These are phyloP conservation scores for Carallia brachiata DNA, from an alignment of 345 rosid species.

Conservation along the genomic window DNA sequence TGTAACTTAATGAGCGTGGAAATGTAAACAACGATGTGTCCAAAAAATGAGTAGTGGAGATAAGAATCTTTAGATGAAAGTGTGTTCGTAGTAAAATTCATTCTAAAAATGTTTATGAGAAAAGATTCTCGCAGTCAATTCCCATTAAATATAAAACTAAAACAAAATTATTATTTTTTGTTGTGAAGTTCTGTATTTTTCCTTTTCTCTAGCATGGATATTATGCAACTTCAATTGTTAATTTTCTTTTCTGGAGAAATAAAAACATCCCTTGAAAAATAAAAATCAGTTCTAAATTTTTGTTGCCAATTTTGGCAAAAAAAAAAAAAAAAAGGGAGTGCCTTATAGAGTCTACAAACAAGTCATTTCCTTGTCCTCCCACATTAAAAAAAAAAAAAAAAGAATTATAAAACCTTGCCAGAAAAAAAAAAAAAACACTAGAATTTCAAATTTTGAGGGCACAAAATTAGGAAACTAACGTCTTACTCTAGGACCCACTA, in stretches of 20 bases:
- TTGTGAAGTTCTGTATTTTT: not conserved
- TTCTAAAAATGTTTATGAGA: too few relatives aligned
- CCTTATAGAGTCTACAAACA: conserved; percentile 4
- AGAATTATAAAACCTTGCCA: too few relatives aligned
- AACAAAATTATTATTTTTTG: too few relatives aligned
- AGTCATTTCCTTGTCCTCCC: not conserved
- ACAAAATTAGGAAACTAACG: conserved; percentile 4
- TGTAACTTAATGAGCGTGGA: too few relatives aligned
- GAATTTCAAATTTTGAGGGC: not conserved
- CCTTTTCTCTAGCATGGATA: not conserved
- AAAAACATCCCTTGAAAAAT: not conserved
- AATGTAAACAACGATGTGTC: too few relatives aligned
- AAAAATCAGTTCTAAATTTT: not conserved
- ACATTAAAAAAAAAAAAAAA: not conserved
- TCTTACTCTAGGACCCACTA: conserved; percentile 17
- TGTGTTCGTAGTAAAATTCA: too few relatives aligned
- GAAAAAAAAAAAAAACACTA: too few relatives aligned
- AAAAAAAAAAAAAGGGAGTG: conserved; percentile 2
- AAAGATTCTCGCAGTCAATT: too few relatives aligned
- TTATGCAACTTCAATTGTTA: too few relatives aligned
- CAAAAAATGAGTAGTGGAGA: too few relatives aligned
- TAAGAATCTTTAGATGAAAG: too few relatives aligned
- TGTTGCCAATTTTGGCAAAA: conserved; percentile 20
- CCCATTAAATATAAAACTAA: too few relatives aligned
- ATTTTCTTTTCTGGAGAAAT: not conserved